A percentile compares a stretch with the other conserved stretches of the same genome.
phyloP scores from a whole-genome alignment of 2,329 filamentous ascomycete species.

The Trichothecium sympodiale region DNA sequence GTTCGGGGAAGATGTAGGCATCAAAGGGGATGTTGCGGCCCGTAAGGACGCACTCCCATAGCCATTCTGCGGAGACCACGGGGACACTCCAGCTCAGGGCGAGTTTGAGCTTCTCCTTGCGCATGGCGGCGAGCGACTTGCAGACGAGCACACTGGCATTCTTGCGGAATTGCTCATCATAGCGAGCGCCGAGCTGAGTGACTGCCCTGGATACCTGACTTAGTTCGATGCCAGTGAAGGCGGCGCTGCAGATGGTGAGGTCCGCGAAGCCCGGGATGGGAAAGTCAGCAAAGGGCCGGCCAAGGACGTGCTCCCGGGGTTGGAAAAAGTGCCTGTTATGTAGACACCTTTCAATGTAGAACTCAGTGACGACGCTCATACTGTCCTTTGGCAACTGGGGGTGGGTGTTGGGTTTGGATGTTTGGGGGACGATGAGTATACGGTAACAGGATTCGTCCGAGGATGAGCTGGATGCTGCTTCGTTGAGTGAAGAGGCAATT shows the following conservation, averaged over 20 bases:
- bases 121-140: slow-evolving; percentile 43
- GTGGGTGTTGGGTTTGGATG: slow-evolving; percentile 32
- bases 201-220: slow-evolving; percentile 73
- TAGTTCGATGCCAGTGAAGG: slow-evolving; percentile 74
- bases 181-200: slow-evolving; percentile 65
- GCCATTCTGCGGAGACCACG: slow-evolving; percentile 71
- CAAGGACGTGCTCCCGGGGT: slow-evolving; percentile 60
- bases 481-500: slow-evolving; percentile 29
- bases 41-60: slow-evolving; percentile 67
- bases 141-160: slow-evolving; percentile 71
- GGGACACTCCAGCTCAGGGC: slow-evolving; percentile 67
- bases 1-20: slow-evolving; percentile 34
- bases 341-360: slow-evolving; percentile 86
- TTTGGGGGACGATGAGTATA: slow-evolving; percentile 45
- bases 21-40: slow-evolving; percentile 35
- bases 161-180: slow-evolving; percentile 65
- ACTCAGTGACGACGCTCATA: slow-evolving; percentile 62
- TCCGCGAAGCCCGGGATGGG: slow-evolving; percentile 57
- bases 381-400: slow-evolving; percentile 21
- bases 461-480: slow-evolving; percentile 20
- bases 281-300: slow-evolving; percentile 62
- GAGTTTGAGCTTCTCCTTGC: slow-evolving; percentile 67
- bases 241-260: slow-evolving; percentile 69
- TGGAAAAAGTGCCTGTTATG: slow-evolving; percentile 62
- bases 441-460: slow-evolving; percentile 22